Conservation (phyloP, 2,329 filamentous ascomycete genomes). For the Simplicillium sp. region DNA sequence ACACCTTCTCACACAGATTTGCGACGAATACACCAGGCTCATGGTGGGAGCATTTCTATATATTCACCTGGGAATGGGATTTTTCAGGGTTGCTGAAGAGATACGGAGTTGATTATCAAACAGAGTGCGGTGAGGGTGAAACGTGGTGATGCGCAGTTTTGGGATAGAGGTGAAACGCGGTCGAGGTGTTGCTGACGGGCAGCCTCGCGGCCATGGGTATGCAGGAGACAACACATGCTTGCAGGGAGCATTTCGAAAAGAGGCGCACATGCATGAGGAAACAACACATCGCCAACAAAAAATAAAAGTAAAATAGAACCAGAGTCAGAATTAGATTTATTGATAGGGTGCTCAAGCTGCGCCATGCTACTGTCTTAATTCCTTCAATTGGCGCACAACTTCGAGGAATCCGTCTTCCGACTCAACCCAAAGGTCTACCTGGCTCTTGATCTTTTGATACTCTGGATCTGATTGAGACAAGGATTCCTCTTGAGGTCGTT, state of each 20-base stretch:
- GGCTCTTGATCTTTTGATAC: constrained; percentile 37
- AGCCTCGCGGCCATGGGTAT: too few species aligned
- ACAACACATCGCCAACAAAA: too few species aligned
- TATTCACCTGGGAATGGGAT: not conserved
- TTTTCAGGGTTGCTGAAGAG: not conserved
- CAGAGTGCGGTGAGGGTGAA: not conserved
- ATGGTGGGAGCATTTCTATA: not conserved
- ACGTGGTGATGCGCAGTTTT: not conserved
- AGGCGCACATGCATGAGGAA: too few species aligned
- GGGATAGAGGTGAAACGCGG: not conserved
- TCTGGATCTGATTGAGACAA: constrained; percentile 41
- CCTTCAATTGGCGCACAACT: constrained; percentile 17
- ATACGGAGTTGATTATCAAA: not conserved
- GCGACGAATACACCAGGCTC: not conserved
- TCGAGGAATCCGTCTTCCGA: constrained; percentile 20
- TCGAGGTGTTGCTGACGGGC: not conserved
- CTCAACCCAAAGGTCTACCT: constrained; percentile 30
- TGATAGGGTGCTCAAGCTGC: too few species aligned
- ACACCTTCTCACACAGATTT: not conserved
- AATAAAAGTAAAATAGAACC: too few species aligned
- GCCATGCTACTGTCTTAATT: constrained; percentile 5
- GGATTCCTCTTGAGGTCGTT: constrained; percentile 56
- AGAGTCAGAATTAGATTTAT: too few species aligned
- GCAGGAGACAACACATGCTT: too few species aligned
- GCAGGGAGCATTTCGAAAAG: too few species aligned